These are phyloP conservation scores for Apophysomyces sp. DNA, from an alignment of 371 early-diverging fungal species.

Conservation along the genomic window DNA sequence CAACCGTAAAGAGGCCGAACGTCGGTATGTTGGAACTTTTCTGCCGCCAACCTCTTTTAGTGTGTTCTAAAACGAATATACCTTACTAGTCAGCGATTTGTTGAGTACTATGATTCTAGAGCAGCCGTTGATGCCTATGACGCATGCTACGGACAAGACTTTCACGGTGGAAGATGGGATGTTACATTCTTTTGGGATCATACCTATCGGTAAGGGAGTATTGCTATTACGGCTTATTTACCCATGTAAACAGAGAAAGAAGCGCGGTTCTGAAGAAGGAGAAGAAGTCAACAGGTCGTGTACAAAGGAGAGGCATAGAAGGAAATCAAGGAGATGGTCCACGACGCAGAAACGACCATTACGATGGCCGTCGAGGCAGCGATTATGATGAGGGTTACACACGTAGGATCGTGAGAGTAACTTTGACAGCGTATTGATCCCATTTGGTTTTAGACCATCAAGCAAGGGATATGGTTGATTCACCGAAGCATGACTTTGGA, in stretches of 20 bases:
- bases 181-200: conserved; percentile 56
- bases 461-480: not conserved
- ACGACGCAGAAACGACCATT: not conserved
- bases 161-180: conserved; percentile 48
- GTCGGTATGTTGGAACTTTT: conserved; percentile 8
- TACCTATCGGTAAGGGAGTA: conserved; percentile 34
- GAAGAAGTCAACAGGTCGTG: not conserved
- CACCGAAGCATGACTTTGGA: not conserved
- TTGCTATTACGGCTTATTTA: not conserved
- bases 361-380: not conserved
- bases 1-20: conserved; percentile 7
- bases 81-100: conserved; percentile 45
- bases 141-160: conserved; percentile 26
- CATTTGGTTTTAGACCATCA: not conserved
- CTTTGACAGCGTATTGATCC: not conserved
- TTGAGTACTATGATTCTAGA: conserved; percentile 58
- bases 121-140: conserved; percentile 44
- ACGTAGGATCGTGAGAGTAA: not conserved
- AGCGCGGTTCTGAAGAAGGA: conserved; percentile 8
- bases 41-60: too few relatives aligned
- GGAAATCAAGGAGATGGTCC: not conserved
- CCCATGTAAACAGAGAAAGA: conserved; percentile 13
- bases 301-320: conserved; percentile 6
- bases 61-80: too few relatives aligned
- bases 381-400: not conserved